Conservation (phyloP, 768 basidiomycete genomes). For the Candolleomyces eurysporus region DNA sequence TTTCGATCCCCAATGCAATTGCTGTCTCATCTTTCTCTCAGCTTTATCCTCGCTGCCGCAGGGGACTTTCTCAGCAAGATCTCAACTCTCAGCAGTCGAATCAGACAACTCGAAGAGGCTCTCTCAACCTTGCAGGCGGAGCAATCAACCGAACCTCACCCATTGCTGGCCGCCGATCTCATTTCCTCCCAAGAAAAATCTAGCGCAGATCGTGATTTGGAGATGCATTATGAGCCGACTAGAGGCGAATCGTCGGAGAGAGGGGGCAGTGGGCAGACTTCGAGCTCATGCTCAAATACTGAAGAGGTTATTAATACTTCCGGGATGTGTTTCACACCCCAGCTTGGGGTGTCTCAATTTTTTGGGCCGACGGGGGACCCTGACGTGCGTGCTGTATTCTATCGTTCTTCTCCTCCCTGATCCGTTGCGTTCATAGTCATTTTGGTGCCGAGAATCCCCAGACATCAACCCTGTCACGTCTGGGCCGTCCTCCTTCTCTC, state of each 20-base stretch:
- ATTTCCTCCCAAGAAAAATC: slow-evolving; percentile 31
- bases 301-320: slow-evolving; percentile 54
- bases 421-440: slow-evolving; percentile 13
- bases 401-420: background rate
- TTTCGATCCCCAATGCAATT: background rate
- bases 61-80: slow-evolving; percentile 63
- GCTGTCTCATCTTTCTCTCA: slow-evolving; percentile 11
- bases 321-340: slow-evolving; percentile 58
- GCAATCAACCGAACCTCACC: slow-evolving; percentile 54
- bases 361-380: slow-evolving; percentile 68
- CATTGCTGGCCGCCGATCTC: slow-evolving; percentile 55
- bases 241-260: background rate
- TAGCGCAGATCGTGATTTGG: slow-evolving; percentile 25
- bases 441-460: slow-evolving; percentile 2
- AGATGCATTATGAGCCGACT: slow-evolving; percentile 14
- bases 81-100: slow-evolving; percentile 48
- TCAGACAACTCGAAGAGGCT: slow-evolving; percentile 62
- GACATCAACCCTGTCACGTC: slow-evolving; percentile 11
- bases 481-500: slow-evolving; percentile 9
- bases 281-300: slow-evolving; percentile 10
- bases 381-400: slow-evolving; percentile 45
- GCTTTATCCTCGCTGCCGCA: slow-evolving; percentile 62
- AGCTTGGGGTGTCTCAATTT: slow-evolving; percentile 59
- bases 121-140: slow-evolving; percentile 48
- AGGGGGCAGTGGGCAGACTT: slow-evolving; percentile 5